Base-by-base conservation (phyloP, 2,329 filamentous ascomycete genomes). In the Scorias spongiosa region DNA sequence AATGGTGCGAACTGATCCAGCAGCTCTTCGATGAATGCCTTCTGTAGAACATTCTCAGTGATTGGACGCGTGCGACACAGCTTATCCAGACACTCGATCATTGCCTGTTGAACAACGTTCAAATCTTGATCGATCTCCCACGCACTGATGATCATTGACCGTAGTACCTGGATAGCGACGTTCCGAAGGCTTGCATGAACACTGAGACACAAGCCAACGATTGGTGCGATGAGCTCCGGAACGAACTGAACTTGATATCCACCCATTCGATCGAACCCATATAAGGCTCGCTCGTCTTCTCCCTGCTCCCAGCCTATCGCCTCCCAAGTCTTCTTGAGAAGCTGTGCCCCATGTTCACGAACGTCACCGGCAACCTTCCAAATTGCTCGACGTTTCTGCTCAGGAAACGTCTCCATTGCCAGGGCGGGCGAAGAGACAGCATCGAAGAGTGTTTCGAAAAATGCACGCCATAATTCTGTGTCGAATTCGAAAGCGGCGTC, bases 351-450 rank as follows among this genome's bases (percentile, higher is more conserved):
- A 51, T 86, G 76, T 61, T 96, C 88, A 44, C 91, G 76, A 42
- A 98, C 86, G 64, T 98, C 93, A 5, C 91, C 91, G 3, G 89
- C 91, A 58, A 98, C 95, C 66, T 96, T 98, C 91, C 93, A 98
- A 1, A 96, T 89, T 1, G 91, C 89, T 44, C 91, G 73, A 39
- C 91, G 74, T 66, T 96, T 98, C 65, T 98, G 91, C 61, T 98
- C 93, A 0, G 91, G 87, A 58, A 95, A 96, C 0, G 88, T 94
- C 60, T 98, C 91, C 32, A 98, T 73, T 0, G 91, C 88, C 15
- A 98, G 72, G 0, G 82, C 84, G 30, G 88, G 80, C 56, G 87
- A 95, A 5, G 85, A 84, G 2, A 98, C 85, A 2, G 96, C 78
- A 57, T 84, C 87, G 26, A 98, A 71, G 28, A 98, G 68, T 0